Evolutionary conservation across 495 filamentous ascomycete species (phyloP).

Genomic region (Penicillium robsamsonii): DNA sequence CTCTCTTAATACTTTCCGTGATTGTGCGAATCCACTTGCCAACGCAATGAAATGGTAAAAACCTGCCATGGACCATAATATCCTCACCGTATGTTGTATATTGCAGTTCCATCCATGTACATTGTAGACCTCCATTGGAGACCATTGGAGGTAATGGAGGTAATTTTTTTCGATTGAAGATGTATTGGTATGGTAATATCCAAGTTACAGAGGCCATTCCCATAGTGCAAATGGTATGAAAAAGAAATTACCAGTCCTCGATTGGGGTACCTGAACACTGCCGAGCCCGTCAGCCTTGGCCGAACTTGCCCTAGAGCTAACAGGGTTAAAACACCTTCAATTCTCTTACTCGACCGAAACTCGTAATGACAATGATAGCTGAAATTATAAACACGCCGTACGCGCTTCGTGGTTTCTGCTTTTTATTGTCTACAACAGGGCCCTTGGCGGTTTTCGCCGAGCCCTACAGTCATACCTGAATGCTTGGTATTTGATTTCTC

Average conservation of each 20-base stretch:
- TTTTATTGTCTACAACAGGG: not conserved
- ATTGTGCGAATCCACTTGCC: conserved; percentile 2
- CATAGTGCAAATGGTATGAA: not conserved
- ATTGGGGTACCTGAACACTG: conserved; percentile 8
- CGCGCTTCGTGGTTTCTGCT: conserved; percentile 17
- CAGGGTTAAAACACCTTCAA: not conserved
- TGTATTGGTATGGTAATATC: conserved; percentile 6
- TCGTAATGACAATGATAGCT: conserved; percentile 7
- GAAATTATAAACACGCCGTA: conserved; percentile 26
- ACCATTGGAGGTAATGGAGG: no score
- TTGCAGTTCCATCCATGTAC: not conserved
- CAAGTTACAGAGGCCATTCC: not conserved
- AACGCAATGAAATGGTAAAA: conserved; percentile 9
- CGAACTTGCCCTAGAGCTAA: conserved; percentile 2
- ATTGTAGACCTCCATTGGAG: not conserved
- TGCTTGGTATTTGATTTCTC: conserved; percentile 12
- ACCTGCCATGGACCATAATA: not conserved
- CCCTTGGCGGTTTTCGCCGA: conserved; percentile 10
- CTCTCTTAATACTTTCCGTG: conserved; percentile 3
- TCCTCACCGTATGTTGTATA: conserved; percentile 3
- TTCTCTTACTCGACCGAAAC: conserved; percentile 5
- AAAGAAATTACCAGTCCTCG: not conserved
- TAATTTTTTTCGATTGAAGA: not conserved
- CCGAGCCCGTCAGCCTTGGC: conserved; percentile 13
- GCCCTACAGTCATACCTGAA: conserved; percentile 10